Conservation (phyloP, 257 asterid species). For the Solanum pinnatisectum region DNA sequence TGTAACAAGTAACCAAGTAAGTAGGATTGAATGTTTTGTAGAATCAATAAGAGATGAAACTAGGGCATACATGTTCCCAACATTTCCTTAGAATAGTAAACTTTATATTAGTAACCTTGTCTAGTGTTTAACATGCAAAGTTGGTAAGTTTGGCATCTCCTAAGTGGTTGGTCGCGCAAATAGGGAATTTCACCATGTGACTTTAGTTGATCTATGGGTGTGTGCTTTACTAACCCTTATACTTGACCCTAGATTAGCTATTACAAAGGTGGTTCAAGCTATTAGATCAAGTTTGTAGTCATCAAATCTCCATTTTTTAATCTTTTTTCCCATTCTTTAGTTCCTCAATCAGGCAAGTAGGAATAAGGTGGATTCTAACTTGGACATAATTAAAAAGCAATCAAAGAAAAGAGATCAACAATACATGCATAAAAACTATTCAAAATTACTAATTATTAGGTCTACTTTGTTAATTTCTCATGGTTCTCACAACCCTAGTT, state of each 20-base stretch:
- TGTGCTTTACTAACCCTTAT: neutral
- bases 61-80: neutral
- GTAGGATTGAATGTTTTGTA: neutral
- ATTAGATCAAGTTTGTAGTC: neutral
- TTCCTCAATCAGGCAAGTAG: neutral
- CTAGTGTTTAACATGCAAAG: neutral
- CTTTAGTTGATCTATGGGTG: too few species aligned
- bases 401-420: neutral
- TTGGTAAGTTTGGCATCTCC: neutral
- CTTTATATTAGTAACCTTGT: neutral
- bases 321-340: neutral
- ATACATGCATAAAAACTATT: neutral
- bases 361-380: neutral
- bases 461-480: neutral
- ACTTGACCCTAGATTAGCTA: neutral
- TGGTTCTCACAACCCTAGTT: neutral
- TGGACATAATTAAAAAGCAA: neutral
- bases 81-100: neutral
- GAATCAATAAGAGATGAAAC: neutral
- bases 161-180: neutral
- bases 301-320: too few species aligned
- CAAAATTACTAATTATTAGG: neutral
- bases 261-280: neutral
- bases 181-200: neutral
- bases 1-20: neutral